These are phyloP conservation scores for Sporothrix euskadiensis DNA, from an alignment of 2,329 filamentous ascomycete species.

Conservation along the genomic window DNA sequence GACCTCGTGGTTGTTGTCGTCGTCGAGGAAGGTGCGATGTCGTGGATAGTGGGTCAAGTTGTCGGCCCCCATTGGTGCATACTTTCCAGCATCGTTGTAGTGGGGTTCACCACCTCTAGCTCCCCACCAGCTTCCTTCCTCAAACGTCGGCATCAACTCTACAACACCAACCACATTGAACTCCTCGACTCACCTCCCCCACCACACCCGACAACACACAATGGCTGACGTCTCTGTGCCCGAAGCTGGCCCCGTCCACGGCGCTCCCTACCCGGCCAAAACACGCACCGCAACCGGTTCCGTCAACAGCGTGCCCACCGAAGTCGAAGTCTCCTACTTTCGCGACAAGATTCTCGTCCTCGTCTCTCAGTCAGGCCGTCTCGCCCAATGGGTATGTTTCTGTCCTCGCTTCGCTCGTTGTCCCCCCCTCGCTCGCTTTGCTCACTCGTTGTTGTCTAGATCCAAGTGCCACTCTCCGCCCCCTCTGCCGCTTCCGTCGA, in stretches of 20 bases:
- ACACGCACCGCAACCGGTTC: conserved; percentile 60
- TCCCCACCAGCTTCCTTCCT: neutral
- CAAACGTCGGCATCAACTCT: neutral
- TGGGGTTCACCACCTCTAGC: conserved; percentile 13
- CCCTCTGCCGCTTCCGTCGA: conserved; percentile 65
- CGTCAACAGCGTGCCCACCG: conserved; percentile 69
- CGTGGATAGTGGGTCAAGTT: neutral
- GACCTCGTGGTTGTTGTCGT: neutral
- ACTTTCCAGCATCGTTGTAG: neutral
- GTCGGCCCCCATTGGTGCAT: neutral
- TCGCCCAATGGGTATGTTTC: conserved; percentile 84
- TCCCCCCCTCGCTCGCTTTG: neutral
- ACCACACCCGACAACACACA: neutral
- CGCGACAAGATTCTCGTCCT: conserved; percentile 90
- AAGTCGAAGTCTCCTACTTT: conserved; percentile 72
- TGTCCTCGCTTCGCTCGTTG: too few relatives aligned
- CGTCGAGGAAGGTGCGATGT: neutral
- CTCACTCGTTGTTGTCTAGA: conserved; percentile 46
- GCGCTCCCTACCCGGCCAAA: conserved; percentile 55
- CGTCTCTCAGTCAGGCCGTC: conserved; percentile 77
- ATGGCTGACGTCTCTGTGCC: neutral
- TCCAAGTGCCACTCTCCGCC: conserved; percentile 75
- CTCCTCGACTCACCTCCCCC: neutral
- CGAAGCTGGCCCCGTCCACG: conserved; percentile 38
- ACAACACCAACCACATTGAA: neutral